These are phyloP conservation scores for Fusarium hainanense DNA, from an alignment of 2,329 filamentous ascomycete species.

Conservation along the genomic window DNA sequence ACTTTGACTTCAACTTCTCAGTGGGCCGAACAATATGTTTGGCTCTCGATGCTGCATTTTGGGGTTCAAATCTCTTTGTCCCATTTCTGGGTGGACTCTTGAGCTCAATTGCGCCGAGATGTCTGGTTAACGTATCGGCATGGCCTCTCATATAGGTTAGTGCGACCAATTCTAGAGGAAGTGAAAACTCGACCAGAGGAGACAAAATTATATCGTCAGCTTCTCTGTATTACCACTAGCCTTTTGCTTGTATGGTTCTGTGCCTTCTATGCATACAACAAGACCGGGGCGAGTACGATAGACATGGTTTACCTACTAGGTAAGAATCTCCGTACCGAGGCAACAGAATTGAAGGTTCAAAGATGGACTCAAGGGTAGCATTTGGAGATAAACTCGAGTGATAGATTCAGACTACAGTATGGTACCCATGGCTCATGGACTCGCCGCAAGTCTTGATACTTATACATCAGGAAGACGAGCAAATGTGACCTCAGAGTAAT, in stretches of 20 bases:
- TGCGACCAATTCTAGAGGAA: background rate
- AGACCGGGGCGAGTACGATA: background rate
- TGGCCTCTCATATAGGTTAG: background rate
- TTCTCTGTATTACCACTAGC: background rate
- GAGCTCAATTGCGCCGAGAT: conserved; percentile 3
- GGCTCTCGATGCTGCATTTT: conserved; percentile 6
- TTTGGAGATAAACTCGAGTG: background rate
- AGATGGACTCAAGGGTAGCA: background rate
- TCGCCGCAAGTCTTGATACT: background rate
- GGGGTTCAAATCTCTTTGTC: conserved; percentile 10
- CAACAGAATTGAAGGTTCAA: background rate
- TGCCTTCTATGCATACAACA: background rate
- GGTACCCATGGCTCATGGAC: background rate
- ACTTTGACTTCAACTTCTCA: background rate
- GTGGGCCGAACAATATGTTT: conserved; percentile 5
- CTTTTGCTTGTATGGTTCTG: background rate
- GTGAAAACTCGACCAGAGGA: background rate
- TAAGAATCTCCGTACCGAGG: background rate
- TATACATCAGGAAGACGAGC: background rate
- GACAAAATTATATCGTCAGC: background rate
- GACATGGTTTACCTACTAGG: background rate
- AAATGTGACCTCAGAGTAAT: background rate
- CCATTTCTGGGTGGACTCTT: conserved; percentile 10
- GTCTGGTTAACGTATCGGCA: background rate
- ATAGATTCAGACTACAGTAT: background rate